Base-by-base conservation (phyloP, 176 grass and related monocot species). In the Poa pratensis region DNA sequence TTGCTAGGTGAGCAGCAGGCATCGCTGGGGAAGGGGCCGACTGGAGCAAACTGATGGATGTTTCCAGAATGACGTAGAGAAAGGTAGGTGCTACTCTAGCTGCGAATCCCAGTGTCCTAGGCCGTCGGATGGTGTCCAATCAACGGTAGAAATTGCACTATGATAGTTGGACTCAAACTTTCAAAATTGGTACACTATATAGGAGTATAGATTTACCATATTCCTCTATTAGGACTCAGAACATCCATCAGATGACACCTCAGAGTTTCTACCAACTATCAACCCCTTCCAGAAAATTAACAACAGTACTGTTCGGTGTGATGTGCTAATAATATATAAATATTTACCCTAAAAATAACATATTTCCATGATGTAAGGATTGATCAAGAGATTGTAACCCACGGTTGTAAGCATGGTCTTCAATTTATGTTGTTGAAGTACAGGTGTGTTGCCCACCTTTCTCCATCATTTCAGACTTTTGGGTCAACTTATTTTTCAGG, bases 161-260 rank as follows among this genome's bases (percentile, higher is more conserved):
- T 46, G 11, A 13, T 46, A 11, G 13, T 12, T 46, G 45, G 45
- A 13, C 11, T 13, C 11, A 46, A 12, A 12, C 9, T 46, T 46
- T 46, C 10, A 13, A 46, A 9, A 46, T 46, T 46, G 45, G 45
- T 46, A 46, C 45, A 46, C 45, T 46, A 12, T 46, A 46, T 46
- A 46, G 45, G 45, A 46, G 45, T 13, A 46, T 46, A 46, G 45
- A 35, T 49, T 69, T 10, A 68, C 3, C 16, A 64, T 53, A 30
- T 75, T 13, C 30, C 46, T 12, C 43, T 19, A 5, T 58, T 46
- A 22, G 35, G 48, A 15, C 5, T 63, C 60, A 15, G 12, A 27
- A 19, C 4, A 68, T 87, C 24, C 70, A 76, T 37, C 10, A 57
- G 13, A 45, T 58, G n/a, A 82, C 32, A 57, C 7, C 7, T 81